Percentiles rank a stretch among this genome's conserved stretches.
These are phyloP conservation scores for Thelonectria olida DNA, from an alignment of 2,329 filamentous ascomycete species.

Conservation along the genomic window DNA sequence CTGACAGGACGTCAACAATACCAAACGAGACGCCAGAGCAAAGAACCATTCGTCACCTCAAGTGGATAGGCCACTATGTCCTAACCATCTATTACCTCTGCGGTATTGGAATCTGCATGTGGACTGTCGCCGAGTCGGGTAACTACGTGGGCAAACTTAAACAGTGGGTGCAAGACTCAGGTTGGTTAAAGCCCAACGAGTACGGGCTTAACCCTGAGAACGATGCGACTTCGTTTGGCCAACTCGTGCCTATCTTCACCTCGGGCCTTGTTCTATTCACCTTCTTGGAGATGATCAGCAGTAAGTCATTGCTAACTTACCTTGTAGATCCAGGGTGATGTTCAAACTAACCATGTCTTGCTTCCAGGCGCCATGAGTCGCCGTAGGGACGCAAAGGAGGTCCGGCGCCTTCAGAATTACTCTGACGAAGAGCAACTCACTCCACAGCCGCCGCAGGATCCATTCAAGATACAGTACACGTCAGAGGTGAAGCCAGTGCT, in stretches of 20 bases:
- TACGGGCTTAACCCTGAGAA: conserved; percentile 11
- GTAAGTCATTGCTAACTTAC: conserved; percentile 1
- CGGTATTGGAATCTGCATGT: conserved; percentile 16
- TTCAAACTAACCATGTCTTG: background rate
- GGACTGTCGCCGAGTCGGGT: conserved; percentile 17
- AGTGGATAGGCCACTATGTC: conserved; percentile 13
- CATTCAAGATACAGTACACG: too few relatives aligned
- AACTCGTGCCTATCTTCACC: conserved; percentile 19
- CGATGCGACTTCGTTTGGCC: conserved; percentile 21
- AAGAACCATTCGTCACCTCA: background rate
- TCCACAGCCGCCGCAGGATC: too few relatives aligned
- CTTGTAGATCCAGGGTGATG: background rate
- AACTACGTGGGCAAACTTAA: conserved; percentile 8
- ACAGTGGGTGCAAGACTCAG: conserved; percentile 10
- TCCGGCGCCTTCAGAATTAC: too few relatives aligned
- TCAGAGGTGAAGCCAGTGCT: too few relatives aligned
- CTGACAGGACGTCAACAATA: background rate
- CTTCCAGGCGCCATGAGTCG: background rate
- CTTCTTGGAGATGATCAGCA: conserved; percentile 20
- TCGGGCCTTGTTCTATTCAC: conserved; percentile 14
- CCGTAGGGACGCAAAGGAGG: background rate
- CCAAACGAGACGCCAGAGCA: background rate
- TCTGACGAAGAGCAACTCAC: too few relatives aligned
- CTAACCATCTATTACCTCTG: conserved; percentile 7
- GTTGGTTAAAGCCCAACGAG: conserved; percentile 8